Base-by-base conservation (phyloP, 805 yeast genomes). In the Starmerella vitae region DNA sequence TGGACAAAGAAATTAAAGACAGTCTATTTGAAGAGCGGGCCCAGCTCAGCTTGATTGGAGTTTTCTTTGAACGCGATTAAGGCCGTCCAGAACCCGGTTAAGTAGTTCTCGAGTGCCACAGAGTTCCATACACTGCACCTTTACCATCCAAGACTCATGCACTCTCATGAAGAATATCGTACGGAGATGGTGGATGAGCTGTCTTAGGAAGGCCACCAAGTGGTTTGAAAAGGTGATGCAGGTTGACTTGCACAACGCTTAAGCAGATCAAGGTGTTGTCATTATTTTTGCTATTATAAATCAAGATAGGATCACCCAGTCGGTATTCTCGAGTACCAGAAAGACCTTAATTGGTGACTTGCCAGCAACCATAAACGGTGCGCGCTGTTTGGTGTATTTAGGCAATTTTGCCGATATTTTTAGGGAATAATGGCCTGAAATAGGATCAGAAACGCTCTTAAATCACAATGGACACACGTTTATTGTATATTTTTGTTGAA, bases 251-350 rank as follows among this genome's bases (percentile, higher is more conserved):
- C 67, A 70, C 49, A 83, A 88, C 56, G 88, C 86, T 1, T 91
- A 78, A 63, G 99, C 98, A 4, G 97, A 97, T 1, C 98, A 91
- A 59, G 99, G 99, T 40, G 69, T 91, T 45, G 97, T 96, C 1
- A 84, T 91, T 40, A 74, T 85, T 4, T 80, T 84, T 58, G 93
- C 93, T 9, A 96, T 88, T 53, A 78, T 76, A 52, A 76, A 81
- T 49, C 56, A 55, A 19, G 62, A 72, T 25, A 75, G 73, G 20
- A 67, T 76, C 44, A 94, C 97, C 0, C 66, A 86, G 52, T 93
- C 83, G 48, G 77, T 86, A 33, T 76, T 91, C 53, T 72, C 93
- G 58, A 84, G 86, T 50, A 75, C 86, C 39, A 72, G 95, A 54
- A 97, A 91, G 52, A 78, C 96, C 4, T 65, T 86, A 47, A 29